phyloP scores from a whole-genome alignment of 2,329 filamentous ascomycete species.

The Sphaerulina populicola region DNA sequence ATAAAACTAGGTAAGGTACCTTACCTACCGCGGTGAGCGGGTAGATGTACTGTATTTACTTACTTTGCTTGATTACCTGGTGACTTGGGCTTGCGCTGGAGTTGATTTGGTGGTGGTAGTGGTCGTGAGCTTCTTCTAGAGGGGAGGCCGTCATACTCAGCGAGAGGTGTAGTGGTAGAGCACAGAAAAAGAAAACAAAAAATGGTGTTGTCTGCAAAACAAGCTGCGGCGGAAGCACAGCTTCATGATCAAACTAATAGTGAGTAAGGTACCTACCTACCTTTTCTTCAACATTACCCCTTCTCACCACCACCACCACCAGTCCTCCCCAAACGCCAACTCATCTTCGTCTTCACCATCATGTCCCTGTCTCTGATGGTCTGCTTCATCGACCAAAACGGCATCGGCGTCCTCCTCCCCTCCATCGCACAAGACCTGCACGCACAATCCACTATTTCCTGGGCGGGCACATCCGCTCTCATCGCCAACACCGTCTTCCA shows the following conservation, averaged over 20 bases:
- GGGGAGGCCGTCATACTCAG: no score
- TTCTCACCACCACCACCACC: no score
- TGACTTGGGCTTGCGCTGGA: no score
- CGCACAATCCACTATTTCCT: slow-evolving; percentile 44
- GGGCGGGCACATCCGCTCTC: slow-evolving; percentile 47
- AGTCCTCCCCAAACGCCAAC: slow-evolving; percentile 45
- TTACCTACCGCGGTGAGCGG: no score
- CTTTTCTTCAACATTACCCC: no score
- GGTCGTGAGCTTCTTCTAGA: no score
- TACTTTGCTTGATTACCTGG: no score
- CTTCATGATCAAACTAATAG: slow-evolving; percentile 49
- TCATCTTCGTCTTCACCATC: slow-evolving; percentile 43
- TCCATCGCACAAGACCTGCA: slow-evolving; percentile 34
- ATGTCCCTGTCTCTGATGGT: slow-evolving; percentile 10
- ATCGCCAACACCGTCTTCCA: slow-evolving; percentile 56
- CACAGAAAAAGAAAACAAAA: background rate
- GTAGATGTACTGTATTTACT: no score
- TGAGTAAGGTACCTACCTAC: background rate
- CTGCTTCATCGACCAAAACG: slow-evolving; percentile 48
- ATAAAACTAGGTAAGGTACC: no score
- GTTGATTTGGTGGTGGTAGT: no score
- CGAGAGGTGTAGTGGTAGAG: no score
- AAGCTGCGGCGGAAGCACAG: slow-evolving; percentile 35
- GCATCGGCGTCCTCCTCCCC: slow-evolving; percentile 40
- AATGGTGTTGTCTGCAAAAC: background rate